Evolutionary conservation across 2,329 filamentous ascomycete genomes (phyloP).

Genomic region (Fusarium staphyleae): DNA sequence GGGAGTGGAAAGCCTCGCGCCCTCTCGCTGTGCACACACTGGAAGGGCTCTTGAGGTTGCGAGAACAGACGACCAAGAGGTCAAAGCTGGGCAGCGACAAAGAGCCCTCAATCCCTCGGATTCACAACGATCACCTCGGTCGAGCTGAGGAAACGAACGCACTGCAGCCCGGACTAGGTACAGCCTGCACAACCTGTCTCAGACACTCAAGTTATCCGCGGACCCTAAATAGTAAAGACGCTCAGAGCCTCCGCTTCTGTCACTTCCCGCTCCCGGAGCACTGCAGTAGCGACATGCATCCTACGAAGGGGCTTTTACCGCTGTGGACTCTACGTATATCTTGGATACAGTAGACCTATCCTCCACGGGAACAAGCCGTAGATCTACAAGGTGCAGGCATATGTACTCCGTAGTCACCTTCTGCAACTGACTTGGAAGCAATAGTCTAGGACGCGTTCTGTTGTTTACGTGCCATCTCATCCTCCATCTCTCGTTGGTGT

Average conservation of each 20-base stretch:
- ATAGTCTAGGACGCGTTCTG: background rate
- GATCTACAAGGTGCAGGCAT: background rate
- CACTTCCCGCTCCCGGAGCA: conserved; percentile 33
- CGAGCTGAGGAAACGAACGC: background rate
- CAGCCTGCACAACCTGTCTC: conserved; percentile 19
- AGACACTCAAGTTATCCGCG: conserved; percentile 16
- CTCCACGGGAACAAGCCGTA: conserved; percentile 6
- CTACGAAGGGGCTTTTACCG: conserved; percentile 24
- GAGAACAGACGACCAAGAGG: conserved; percentile 17
- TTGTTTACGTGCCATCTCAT: conserved; percentile 12
- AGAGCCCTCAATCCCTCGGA: conserved; percentile 18
- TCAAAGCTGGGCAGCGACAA: conserved; percentile 15
- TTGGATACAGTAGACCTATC: background rate
- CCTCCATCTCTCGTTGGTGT: background rate
- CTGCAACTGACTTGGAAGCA: background rate
- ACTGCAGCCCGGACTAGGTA: conserved; percentile 26
- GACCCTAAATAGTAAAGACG: conserved; percentile 16
- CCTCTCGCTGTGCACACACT: background rate
- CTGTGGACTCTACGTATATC: background rate
- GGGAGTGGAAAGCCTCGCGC: conserved; percentile 28
- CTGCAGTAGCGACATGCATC: conserved; percentile 35
- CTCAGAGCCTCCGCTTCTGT: conserved; percentile 31
- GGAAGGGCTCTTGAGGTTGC: background rate
- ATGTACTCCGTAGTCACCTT: background rate
- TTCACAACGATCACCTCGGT: conserved; percentile 17